A percentile compares a stretch with the other conserved stretches of the same genome.
Evolutionary conservation across 75 land plant genomes (phyloP).

Genomic region (Selaginella tamariscina): DNA sequence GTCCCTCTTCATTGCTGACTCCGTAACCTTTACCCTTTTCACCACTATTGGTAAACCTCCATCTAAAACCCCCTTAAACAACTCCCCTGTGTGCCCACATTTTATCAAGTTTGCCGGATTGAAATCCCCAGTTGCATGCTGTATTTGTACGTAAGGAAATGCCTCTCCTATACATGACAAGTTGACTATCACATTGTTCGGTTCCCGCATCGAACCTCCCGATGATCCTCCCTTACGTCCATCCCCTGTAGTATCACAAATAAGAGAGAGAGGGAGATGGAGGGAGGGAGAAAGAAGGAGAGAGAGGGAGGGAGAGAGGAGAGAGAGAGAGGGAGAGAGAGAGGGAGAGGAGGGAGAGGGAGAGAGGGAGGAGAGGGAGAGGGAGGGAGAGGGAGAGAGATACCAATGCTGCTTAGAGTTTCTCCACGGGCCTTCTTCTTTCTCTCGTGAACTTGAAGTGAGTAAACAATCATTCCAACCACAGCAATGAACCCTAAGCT

Average conservation of each 20-base stretch:
- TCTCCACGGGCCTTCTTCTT: constrained; percentile 18
- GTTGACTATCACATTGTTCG: constrained; percentile 23
- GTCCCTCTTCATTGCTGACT: constrained; percentile 39
- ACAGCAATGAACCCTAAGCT: constrained; percentile 46
- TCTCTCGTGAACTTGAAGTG: constrained; percentile 13
- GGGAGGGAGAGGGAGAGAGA: no score
- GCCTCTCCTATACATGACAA: constrained; percentile 54
- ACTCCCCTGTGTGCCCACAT: constrained; percentile 83
- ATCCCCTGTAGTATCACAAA: constrained; percentile 20
- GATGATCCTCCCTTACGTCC: constrained; percentile 18
- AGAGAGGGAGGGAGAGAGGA: no score
- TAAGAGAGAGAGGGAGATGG: no score
- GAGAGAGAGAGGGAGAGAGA: no score
- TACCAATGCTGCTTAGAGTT: no score
- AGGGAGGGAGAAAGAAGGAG: no score
- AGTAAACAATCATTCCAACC: constrained; percentile 21
- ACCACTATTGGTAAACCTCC: constrained; percentile 50
- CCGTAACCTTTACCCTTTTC: constrained; percentile 49
- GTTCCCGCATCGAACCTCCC: constrained; percentile 19
- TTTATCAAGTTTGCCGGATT: constrained; percentile 54
- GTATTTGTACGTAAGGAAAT: constrained; percentile 58
- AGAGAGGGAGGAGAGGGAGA: no score
- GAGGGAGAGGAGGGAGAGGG: no score
- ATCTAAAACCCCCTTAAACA: constrained; percentile 55
- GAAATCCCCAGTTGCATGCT: constrained; percentile 53